phyloP scores from a whole-genome alignment of 164 flowering plant genomes.

The Nymphaea thermarum region DNA sequence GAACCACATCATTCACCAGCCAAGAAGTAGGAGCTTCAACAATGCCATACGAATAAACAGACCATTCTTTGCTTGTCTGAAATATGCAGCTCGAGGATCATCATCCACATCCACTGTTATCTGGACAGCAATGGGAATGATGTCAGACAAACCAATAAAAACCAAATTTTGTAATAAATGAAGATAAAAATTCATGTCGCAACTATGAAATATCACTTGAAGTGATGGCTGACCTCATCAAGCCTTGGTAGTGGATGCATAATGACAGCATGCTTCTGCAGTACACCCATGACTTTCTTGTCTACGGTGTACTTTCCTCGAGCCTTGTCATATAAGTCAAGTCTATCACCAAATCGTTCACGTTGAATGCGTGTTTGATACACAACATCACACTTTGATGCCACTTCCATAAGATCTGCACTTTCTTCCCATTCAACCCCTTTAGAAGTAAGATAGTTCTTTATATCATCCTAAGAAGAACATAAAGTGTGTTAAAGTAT shows the following conservation, averaged over 20 bases:
- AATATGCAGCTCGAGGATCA: constrained; percentile 97
- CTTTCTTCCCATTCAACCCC: constrained; percentile 95
- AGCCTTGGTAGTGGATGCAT: constrained; percentile 99
- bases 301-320: constrained; percentile 92
- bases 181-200: too few species aligned
- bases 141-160: neutral
- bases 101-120: constrained; percentile 84
- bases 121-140: constrained; percentile 21
- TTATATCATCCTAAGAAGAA: constrained; percentile 73
- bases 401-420: constrained; percentile 74
- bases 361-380: constrained; percentile 96
- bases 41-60: constrained; percentile 94
- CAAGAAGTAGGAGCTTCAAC: constrained; percentile 82
- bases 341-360: constrained; percentile 81
- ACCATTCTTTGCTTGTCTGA: constrained; percentile 98
- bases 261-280: constrained; percentile 90
- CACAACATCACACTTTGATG: constrained; percentile 89
- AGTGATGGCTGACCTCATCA: constrained; percentile 54
- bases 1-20: constrained; percentile 46
- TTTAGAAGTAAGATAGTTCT: constrained; percentile 58
- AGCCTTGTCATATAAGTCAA: constrained; percentile 81
- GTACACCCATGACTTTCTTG: constrained; percentile 33
- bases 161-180: neutral
- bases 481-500: too few species aligned
- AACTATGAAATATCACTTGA: neutral